Percentiles rank a stretch among this genome's conserved stretches.
These are phyloP conservation scores for Ricinus communis DNA, from an alignment of 345 rosid species.

Conservation along the genomic window DNA sequence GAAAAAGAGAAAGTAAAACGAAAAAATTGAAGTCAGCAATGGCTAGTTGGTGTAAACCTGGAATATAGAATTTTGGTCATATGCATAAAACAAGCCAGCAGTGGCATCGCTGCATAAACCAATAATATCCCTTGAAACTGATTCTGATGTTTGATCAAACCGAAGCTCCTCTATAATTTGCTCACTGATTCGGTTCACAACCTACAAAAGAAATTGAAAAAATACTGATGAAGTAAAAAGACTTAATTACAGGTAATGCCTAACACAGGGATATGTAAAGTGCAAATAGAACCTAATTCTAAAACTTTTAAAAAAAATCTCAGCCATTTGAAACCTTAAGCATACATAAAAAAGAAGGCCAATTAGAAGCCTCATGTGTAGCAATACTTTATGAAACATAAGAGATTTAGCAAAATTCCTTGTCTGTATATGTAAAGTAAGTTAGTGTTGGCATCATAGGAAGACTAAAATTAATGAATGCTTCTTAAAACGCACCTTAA, in stretches of 20 bases:
- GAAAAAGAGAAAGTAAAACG: conserved; percentile 13
- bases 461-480: conserved; percentile 9
- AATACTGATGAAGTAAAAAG: conserved; percentile 16
- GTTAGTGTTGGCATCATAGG: background rate
- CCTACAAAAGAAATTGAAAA: conserved; percentile 47
- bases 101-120: conserved; percentile 97
- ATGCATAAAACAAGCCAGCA: conserved; percentile 96
- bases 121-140: conserved; percentile 80
- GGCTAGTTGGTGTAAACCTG: conserved; percentile 56
- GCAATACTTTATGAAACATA: background rate
- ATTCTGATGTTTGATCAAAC: conserved; percentile 86
- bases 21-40: conserved; percentile 21
- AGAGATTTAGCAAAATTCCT: background rate
- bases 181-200: conserved; percentile 95
- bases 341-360: background rate
- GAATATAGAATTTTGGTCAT: conserved; percentile 90
- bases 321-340: background rate
- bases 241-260: background rate
- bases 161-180: conserved; percentile 97
- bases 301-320: background rate
- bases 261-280: conserved; percentile 2
- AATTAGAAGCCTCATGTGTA: background rate
- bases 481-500: conserved; percentile 71
- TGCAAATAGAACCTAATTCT: background rate
- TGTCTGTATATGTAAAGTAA: conserved; percentile 5